Evolutionary conservation across 140 eudicot species (phyloP), one percentile per base, ranked within the genome.

Genomic region (Bidens hawaiensis): DNA sequence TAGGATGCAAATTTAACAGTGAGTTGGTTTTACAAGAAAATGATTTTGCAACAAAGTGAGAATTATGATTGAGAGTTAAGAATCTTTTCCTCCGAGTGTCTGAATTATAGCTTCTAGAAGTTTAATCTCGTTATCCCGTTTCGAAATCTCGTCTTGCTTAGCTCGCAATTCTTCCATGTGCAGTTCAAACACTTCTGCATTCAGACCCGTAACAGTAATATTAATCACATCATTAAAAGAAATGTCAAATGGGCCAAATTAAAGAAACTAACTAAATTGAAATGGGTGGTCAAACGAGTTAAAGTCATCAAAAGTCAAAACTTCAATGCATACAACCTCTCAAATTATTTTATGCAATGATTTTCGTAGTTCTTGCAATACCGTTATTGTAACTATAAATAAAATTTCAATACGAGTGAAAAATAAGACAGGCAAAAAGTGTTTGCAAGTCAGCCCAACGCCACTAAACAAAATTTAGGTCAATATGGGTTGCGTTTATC

Each of bases 141-240:
- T 88, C 18, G 69, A 65, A 27, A 91, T 91, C 89, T 91, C 95
- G 12, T 79, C 88, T 74, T 91, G 95, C 77, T 87, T 91, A 58
- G 95, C 85, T 16, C 96, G 77, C 75, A 91, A 50, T 68, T 91
- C 98, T 68, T 87, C 95, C 98, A 82, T 80, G 79, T 91, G 98
- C 45, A 91, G 84, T 73, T 80, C 88, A 78, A 91, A 91, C 64
- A 91, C 96, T 79, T 82, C 98, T 91, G 95, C 79, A 80, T 25
- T 13, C 67, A 62, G 18, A 65, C 25, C 33, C 13, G 21, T 23
- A 34, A 71, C 11, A 18, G 21, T 56, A 14, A 65, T 24, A 60
- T 33, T 57, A 13, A 24, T 24, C 56, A 55, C 42, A 34, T 5
- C 43, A 60, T 3, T 48, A 0, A 11, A 9, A 59, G 17, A 48